Base-by-base conservation (phyloP, 129 eudicot species). In the Apium graveolens region DNA sequence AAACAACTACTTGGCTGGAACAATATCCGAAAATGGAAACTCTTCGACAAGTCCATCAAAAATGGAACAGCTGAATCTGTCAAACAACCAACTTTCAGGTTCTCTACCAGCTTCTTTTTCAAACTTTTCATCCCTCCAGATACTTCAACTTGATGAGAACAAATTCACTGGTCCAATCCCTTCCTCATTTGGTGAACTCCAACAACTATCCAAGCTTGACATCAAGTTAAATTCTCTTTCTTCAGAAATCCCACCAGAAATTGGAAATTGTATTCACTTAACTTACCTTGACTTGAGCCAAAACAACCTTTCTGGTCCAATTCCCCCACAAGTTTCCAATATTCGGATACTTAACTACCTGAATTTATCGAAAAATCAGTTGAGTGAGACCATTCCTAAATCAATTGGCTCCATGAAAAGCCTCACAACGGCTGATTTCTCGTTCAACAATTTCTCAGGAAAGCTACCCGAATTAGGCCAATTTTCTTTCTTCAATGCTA, bases 381-480 rank as follows among this genome's bases (percentile, higher is more conserved):
- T 95, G 29, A 87, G 75, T 43, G 90, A 87, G 45, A 55, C 91
- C 63, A 86, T 95, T 51, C 99, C 99, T 3, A 84, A 73, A 70
- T 85, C 92, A 34, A 85, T 95, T 17, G 97, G 91, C 17, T 83
- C 92, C 24, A 88, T 95, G 94, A 87, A 87, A 75, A 92, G 97
- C 80, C 94, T 95, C 74, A 91, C 97, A 5, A 86, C 86, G 2
- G 96, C 89, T 16, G 99, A 95, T 75, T 95, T 95, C 34, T 90
- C 99, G 11, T 95, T 85, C 89, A 95, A 95, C 41, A 84, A 95
- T 82, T 81, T 95, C 70, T 92, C 97, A 0, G 99, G 99, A 8
- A 80, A 86, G 77, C 75, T 95, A 39, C 99, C 99, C 0, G 97
- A 87, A 77, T 71, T 89, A 0, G 97, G 97, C 18, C 98, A 91